phyloP scores from a whole-genome alignment of 371 early-diverging fungal species.

The Amoeboaphelidium protococcarum region DNA sequence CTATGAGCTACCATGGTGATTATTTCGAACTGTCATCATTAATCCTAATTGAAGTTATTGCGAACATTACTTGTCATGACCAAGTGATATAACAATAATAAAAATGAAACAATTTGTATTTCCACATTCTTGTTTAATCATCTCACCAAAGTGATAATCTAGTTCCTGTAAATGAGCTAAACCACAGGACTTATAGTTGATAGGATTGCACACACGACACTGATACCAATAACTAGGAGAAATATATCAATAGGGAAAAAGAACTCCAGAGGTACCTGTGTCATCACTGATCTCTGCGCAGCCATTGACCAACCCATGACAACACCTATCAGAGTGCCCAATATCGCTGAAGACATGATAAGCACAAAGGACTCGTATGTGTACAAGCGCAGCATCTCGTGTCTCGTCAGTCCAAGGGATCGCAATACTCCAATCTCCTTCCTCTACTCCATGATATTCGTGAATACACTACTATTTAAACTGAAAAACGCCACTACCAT shows the following conservation, averaged over 20 bases:
- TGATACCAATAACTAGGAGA: background rate
- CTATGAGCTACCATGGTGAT: slow-evolving; percentile 2
- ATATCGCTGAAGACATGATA: background rate
- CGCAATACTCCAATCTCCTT: slow-evolving; percentile 1
- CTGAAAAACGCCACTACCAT: background rate
- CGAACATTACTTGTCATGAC: too few relatives aligned
- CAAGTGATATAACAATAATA: too few relatives aligned
- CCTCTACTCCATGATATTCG: background rate
- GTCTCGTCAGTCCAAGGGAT: background rate
- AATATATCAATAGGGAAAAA: background rate
- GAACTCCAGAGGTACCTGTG: background rate
- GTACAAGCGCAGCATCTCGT: background rate
- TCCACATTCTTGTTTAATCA: too few relatives aligned
- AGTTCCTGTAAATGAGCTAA: too few relatives aligned
- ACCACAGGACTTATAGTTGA: background rate
- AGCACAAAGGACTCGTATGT: background rate
- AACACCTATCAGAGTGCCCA: background rate
- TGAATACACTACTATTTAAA: background rate
- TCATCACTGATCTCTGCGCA: background rate
- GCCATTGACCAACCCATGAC: background rate
- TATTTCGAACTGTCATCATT: too few relatives aligned
- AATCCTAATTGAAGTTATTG: too few relatives aligned
- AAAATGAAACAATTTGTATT: too few relatives aligned
- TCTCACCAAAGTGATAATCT: too few relatives aligned
- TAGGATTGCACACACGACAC: background rate